Evolutionary conservation across 2,329 filamentous ascomycete species (phyloP).

Genomic region (Dactylellina parvicollis): DNA sequence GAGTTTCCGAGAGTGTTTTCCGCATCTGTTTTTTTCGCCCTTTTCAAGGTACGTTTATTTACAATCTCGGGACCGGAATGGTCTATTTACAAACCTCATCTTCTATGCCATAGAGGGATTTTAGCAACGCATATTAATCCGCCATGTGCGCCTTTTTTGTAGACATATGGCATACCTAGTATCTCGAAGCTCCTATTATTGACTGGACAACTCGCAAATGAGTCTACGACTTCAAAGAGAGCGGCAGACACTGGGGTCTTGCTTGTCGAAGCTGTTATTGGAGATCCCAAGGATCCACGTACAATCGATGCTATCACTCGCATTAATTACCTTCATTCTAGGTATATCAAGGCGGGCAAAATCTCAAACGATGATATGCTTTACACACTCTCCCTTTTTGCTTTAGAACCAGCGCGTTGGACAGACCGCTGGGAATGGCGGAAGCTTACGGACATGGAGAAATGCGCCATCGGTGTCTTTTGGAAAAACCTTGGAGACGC

Average conservation of each 20-base stretch:
- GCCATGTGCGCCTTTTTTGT: not conserved
- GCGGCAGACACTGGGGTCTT: slow-evolving; percentile 66
- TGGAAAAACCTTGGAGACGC: slow-evolving; percentile 27
- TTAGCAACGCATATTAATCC: not conserved
- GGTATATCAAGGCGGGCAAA: slow-evolving; percentile 32
- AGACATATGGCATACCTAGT: slow-evolving; percentile 68
- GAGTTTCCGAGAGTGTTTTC: slow-evolving; percentile 18
- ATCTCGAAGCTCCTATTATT: slow-evolving; percentile 65
- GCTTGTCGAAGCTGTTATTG: slow-evolving; percentile 64
- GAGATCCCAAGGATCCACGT: slow-evolving; percentile 61
- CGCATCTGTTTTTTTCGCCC: slow-evolving; percentile 13
- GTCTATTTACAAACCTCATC: not conserved
- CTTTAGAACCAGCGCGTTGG: slow-evolving; percentile 14
- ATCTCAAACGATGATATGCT: slow-evolving; percentile 33
- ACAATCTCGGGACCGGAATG: no score
- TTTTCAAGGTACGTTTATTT: slow-evolving; percentile 22
- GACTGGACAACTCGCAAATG: slow-evolving; percentile 65
- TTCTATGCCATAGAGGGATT: not conserved
- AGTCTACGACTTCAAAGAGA: slow-evolving; percentile 65
- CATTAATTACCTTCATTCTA: slow-evolving; percentile 34
- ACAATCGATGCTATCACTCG: slow-evolving; percentile 25
- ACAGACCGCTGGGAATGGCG: slow-evolving; percentile 20
- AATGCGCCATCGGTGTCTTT: slow-evolving; percentile 32
- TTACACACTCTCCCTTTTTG: slow-evolving; percentile 23
- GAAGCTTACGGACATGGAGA: slow-evolving; percentile 11